A percentile compares a stretch with the other conserved stretches of the same genome.
Conservation (phyloP, 1,284 basidiomycete species). For the Cryptococcus sp. region DNA sequence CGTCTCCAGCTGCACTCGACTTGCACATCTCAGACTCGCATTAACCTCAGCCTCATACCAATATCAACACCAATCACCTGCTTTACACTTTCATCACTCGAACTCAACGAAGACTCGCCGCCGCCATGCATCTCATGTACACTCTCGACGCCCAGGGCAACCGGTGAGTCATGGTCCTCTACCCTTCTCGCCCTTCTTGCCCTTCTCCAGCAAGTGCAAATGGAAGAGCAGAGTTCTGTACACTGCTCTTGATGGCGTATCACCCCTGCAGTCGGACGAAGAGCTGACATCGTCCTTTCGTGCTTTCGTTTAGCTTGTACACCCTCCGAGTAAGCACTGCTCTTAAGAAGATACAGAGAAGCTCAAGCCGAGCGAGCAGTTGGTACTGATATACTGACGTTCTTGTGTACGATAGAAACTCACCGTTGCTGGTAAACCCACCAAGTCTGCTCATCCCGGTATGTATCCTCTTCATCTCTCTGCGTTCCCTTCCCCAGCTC, state of each 20-base stretch:
- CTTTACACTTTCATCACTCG: too few species aligned
- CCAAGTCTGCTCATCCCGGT: slow-evolving; percentile 95
- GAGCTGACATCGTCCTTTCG: slow-evolving; percentile 5
- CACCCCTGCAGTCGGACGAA: not conserved
- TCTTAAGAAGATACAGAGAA: not conserved
- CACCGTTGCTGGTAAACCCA: slow-evolving; percentile 74
- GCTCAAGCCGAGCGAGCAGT: not conserved
- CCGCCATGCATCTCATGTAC: slow-evolving; percentile 90
- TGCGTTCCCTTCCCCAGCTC: slow-evolving; percentile 2
- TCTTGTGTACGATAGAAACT: slow-evolving; percentile 66
- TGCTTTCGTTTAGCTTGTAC: slow-evolving; percentile 62
- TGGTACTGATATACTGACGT: slow-evolving; percentile 12
- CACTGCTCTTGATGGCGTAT: too few species aligned
- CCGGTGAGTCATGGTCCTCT: slow-evolving; percentile 34
- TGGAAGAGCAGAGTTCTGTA: not conserved
- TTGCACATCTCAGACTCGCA: too few species aligned
- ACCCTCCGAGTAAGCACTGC: slow-evolving; percentile 73
- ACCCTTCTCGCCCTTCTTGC: not conserved
- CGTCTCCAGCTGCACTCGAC: too few species aligned
- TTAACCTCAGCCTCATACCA: too few species aligned
- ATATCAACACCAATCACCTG: too few species aligned
- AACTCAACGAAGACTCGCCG: not conserved
- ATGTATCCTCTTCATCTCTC: slow-evolving; percentile 34
- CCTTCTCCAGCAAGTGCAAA: not conserved
- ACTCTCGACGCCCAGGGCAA: slow-evolving; percentile 76